phyloP scores from a whole-genome alignment of 2,329 filamentous ascomycete species.

The Fusarium siculi region DNA sequence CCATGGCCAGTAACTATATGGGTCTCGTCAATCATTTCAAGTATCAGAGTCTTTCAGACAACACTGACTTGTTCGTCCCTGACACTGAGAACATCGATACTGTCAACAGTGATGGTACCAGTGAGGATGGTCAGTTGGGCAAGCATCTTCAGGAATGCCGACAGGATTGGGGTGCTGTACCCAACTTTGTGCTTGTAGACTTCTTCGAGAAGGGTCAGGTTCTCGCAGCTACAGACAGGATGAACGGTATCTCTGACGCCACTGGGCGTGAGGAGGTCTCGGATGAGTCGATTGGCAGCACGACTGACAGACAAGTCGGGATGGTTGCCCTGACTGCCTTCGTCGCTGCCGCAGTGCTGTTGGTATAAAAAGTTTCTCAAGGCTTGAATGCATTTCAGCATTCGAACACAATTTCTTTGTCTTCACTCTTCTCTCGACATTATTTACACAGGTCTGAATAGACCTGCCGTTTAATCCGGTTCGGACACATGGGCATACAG shows the following conservation, averaged over 20 bases:
- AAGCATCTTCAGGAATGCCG: slow-evolving; percentile 65
- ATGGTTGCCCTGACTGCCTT: slow-evolving; percentile 57
- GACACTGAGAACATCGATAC: slow-evolving; percentile 67
- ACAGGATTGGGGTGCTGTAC: slow-evolving; percentile 67
- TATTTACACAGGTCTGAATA: slow-evolving; percentile 14
- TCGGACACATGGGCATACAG: slow-evolving; percentile 33
- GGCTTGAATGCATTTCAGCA: not conserved
- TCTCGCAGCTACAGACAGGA: slow-evolving; percentile 73
- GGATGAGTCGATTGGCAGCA: slow-evolving; percentile 31
- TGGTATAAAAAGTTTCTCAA: slow-evolving; percentile 41
- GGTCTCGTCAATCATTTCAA: slow-evolving; percentile 86
- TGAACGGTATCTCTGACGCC: slow-evolving; percentile 66
- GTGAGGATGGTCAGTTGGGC: slow-evolving; percentile 63
- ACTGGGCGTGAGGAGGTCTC: slow-evolving; percentile 48
- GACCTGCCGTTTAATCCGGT: slow-evolving; percentile 24
- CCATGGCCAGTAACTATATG: slow-evolving; percentile 68
- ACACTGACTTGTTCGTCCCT: slow-evolving; percentile 64
- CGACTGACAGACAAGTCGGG: slow-evolving; percentile 41
- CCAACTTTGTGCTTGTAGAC: slow-evolving; percentile 82
- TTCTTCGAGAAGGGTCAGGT: slow-evolving; percentile 80
- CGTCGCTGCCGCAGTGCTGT: slow-evolving; percentile 54
- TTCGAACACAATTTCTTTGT: slow-evolving; percentile 12
- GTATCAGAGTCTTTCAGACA: slow-evolving; percentile 64
- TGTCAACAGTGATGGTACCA: slow-evolving; percentile 73
- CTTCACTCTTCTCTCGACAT: slow-evolving; percentile 17